Evolutionary conservation across 1,284 basidiomycete species (phyloP).

Genomic region (Sporisorium exsertum): DNA sequence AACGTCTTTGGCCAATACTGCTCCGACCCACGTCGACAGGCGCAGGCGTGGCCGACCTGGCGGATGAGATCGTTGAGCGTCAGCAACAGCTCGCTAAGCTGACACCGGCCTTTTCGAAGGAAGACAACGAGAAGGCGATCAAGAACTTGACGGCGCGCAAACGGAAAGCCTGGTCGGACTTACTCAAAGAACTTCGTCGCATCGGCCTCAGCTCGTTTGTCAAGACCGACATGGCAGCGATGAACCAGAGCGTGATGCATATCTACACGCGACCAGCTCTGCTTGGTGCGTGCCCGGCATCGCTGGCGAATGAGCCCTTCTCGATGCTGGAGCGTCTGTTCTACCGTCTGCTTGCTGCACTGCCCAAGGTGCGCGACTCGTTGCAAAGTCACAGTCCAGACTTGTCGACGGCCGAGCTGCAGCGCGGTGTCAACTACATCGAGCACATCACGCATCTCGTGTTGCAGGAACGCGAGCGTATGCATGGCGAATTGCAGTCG

Average conservation of each 20-base stretch:
- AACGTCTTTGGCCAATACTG: constrained; percentile 45
- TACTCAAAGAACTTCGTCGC: constrained; percentile 87
- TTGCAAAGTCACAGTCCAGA: constrained; percentile 83
- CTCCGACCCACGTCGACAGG: constrained; percentile 14
- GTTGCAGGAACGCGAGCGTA: constrained; percentile 47
- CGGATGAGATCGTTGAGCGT: constrained; percentile 80
- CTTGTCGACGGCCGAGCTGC: constrained; percentile 84
- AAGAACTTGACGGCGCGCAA: constrained; percentile 85
- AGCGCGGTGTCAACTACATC: constrained; percentile 80
- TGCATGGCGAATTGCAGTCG: constrained; percentile 28
- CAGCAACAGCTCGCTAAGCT: constrained; percentile 74
- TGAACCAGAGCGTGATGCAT: constrained; percentile 78
- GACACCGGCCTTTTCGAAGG: constrained; percentile 60
- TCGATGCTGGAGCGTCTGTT: constrained; percentile 77
- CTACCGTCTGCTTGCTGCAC: constrained; percentile 76
- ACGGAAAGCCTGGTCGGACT: constrained; percentile 88
- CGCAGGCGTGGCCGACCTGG: constrained; percentile 75
- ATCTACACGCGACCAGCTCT: constrained; percentile 74
- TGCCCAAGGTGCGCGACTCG: constrained; percentile 78
- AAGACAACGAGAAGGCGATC: constrained; percentile 75
- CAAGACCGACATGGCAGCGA: constrained; percentile 76
- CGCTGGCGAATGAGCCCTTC: constrained; percentile 69
- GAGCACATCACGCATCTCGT: constrained; percentile 75
- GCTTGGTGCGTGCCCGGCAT: constrained; percentile 17
- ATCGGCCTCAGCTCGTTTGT: constrained; percentile 75